Evolutionary conservation across 1,139 yeast genomes (phyloP), one percentile per base, ranked within the genome.

Genomic region (Saccharomyces hybrid): DNA sequence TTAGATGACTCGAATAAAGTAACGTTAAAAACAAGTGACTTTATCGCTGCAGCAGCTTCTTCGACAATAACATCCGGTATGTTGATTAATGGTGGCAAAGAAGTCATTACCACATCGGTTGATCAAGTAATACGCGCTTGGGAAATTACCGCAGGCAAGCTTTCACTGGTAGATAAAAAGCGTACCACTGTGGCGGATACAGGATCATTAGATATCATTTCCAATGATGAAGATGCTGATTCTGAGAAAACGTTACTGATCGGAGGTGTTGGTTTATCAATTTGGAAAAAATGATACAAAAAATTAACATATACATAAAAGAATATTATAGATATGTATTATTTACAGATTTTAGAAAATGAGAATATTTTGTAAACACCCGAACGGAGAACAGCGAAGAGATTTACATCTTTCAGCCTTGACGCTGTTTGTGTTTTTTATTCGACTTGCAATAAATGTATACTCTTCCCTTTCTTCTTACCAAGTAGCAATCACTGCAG

Each of bases 341-440:
- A 26, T 26, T 26, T 26, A 44, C 42, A 31, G 46, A 47, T 38
- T 44, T 31, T 44, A 25, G 48, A 44, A 11, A 31, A 48, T 5
- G 41, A 28, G 19, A n/a, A 23, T 29, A 51, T 19, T 1, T 16
- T 16, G 11, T 11, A 38, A n/a, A 46, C 25, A 25, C 31, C 13
- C n/a, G 48, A 16, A n/a, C 3, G 7, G 13, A 14, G 47, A 28
- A 13, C 6, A 13, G 6, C 8, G 14, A 13, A 28, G 38, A 42
- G 44, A 14, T 11, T 47, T 27, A 27, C 32, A 27, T 38, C 4
- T 29, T 32, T 71, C 72, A 91, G 61, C 97, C 97, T 74, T 91
- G 98, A 74, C 97, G 88, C 73, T 93, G 99, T 75, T 93, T 93
- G 73, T 93, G 99, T 73, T 89, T 89, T 59, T 91, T 90, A 71